Evolutionary conservation across 805 yeast species (phyloP), one percentile per base, ranked within the genome.

Genomic region (Starmerella bacillaris): DNA sequence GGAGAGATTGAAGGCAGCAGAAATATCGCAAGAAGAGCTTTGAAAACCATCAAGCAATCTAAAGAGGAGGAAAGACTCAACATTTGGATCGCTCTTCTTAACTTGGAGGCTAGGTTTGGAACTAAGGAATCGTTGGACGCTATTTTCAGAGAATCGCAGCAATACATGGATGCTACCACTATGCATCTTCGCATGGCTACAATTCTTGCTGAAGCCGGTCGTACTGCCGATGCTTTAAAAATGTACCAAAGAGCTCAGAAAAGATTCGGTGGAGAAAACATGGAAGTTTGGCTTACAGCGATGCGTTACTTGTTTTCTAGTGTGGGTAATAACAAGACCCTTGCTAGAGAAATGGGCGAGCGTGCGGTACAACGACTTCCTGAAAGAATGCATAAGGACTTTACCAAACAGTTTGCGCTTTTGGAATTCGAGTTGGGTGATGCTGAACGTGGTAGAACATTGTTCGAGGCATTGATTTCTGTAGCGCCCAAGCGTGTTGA

Each of bases 1-100:
- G 78, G 94, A 61, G 98, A 89, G 57, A 63, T 83, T 39, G 95
- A 86, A 26, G 82, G 79, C 58, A 94, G 95, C 7, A 72, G 98
- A 48, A 93, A 80, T 54, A 72, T 89, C 48, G 95, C 80, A 30
- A 78, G 76, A 48, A 71, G 98, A 43, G 98, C 96, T 2, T 66
- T 89, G 52, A 79, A 79, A 60, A 75, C 89, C 4, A 92, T 89
- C 47, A 73, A 70, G 49, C 80, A 74, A 59, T 71, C 94, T 50
- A 94, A 84, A 50, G 96, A 89, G 56, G 75, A 72, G 48, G 96
- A 89, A 56, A 80, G 83, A 57, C 57, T 83, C 58, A 89, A 89
- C 53, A 76, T 89, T 31, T 92, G 96, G 96, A 78, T 86, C 55
- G 98, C 96, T 0, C 57, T 83, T 50, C 68, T 89, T 48, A 89